Percentiles rank a stretch among this genome's conserved stretches.
These are phyloP conservation scores for Sanghuangporus baumii DNA, from an alignment of 1,284 basidiomycete species.

Conservation along the genomic window DNA sequence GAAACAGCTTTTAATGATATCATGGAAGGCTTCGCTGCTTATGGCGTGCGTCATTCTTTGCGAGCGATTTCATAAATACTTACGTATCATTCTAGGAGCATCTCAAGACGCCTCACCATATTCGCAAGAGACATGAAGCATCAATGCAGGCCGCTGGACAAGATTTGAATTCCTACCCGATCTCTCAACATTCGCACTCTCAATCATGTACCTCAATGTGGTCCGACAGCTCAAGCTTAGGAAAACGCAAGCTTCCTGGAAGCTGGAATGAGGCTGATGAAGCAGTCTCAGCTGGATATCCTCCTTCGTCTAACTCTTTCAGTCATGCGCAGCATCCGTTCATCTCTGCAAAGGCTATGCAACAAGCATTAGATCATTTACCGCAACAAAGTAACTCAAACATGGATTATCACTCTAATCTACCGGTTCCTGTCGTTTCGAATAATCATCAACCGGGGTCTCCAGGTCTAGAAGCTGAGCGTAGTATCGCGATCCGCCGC, in stretches of 20 bases:
- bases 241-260: constrained; percentile 10
- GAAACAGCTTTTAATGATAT: background rate
- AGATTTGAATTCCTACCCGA: background rate
- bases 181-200: background rate
- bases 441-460: background rate
- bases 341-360: background rate
- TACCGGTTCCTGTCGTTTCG: background rate
- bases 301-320: background rate
- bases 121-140: background rate
- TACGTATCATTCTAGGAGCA: background rate
- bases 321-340: background rate
- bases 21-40: background rate
- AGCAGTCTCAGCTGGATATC: background rate
- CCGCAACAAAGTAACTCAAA: background rate
- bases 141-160: background rate
- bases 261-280: background rate
- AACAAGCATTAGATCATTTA: background rate
- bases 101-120: constrained; percentile 7
- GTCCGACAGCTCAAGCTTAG: background rate
- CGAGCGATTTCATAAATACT: background rate
- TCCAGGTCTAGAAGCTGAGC: background rate
- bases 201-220: background rate
- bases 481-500: background rate
- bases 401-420: background rate
- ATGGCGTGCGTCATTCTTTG: background rate